Conservation (phyloP, 176 grass and related monocot genomes). For the Cymbopogon citratus region DNA sequence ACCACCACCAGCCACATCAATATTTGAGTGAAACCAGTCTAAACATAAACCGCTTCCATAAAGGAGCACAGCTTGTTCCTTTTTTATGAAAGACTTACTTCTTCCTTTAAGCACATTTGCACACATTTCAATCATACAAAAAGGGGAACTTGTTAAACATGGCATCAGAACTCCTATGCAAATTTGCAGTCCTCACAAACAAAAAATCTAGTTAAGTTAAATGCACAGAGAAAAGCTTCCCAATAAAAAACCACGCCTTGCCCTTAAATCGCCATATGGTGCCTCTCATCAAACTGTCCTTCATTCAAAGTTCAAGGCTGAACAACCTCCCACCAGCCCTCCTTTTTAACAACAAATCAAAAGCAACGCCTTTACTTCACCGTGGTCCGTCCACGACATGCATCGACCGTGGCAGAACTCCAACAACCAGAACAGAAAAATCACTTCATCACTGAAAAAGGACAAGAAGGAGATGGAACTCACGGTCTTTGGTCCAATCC, state of each 20-base stretch:
- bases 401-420: no score
- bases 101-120: background rate
- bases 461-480: background rate
- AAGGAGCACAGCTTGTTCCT: background rate
- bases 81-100: background rate
- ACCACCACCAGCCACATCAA: background rate
- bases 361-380: no score
- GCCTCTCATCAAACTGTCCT: no score
- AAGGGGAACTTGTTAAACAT: background rate
- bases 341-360: no score
- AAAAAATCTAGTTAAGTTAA: background rate
- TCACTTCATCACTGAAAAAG: background rate
- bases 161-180: background rate
- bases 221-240: background rate
- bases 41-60: background rate
- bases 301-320: no score
- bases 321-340: no score
- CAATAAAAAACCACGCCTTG: background rate
- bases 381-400: no score
- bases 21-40: constrained; percentile 10
- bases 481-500: constrained; percentile 88
- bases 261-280: no score
- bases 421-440: background rate
- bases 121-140: background rate
- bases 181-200: background rate